These are phyloP conservation scores for Biancaea sappan DNA, from an alignment of 306 rosid species.

Conservation along the genomic window DNA sequence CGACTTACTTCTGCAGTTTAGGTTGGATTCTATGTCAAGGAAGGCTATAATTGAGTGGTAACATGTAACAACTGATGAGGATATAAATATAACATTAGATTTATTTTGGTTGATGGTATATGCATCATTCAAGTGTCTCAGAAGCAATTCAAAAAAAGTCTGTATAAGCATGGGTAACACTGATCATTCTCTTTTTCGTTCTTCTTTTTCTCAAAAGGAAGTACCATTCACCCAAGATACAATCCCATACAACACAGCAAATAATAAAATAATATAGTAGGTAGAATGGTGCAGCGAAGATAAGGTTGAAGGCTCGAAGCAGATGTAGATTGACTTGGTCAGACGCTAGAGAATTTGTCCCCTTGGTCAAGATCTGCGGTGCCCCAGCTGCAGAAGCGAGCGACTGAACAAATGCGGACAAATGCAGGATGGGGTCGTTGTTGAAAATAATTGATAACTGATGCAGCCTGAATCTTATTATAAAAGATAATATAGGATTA, in stretches of 20 bases:
- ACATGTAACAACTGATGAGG: background rate
- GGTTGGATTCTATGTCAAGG: conserved; percentile 1
- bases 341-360: conserved; percentile 16
- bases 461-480: too few relatives aligned
- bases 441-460: too few relatives aligned
- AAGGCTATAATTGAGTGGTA: background rate
- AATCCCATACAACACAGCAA: background rate
- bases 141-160: background rate
- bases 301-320: conserved; percentile 1
- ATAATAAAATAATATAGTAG: background rate
- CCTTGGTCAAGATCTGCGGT: conserved; percentile 29
- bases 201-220: background rate
- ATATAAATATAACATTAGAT: background rate
- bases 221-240: background rate
- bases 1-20: conserved; percentile 9
- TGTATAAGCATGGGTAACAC: background rate
- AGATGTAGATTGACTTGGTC: conserved; percentile 6
- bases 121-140: background rate
- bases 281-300: conserved; percentile 5
- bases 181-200: background rate
- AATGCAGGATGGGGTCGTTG: conserved; percentile 26
- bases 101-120: background rate
- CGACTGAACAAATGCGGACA: conserved; percentile 27
- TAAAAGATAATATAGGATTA: too few relatives aligned
- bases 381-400: conserved; percentile 31